Percentiles rank a stretch among this genome's conserved stretches.
phyloP scores from a whole-genome alignment of 1,284 basidiomycete species.

The Ganoderma lingzhi region DNA sequence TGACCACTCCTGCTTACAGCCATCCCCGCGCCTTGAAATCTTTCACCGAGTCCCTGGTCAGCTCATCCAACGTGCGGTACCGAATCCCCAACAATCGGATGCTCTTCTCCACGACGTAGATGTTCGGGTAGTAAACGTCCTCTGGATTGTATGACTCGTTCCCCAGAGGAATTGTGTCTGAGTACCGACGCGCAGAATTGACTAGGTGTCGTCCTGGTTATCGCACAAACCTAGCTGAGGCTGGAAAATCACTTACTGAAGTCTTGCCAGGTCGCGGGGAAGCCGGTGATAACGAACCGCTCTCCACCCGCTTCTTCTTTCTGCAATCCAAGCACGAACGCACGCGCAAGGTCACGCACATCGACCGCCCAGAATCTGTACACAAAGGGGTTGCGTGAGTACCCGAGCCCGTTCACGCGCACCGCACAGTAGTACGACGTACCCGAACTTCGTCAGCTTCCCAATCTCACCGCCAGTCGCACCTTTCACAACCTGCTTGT shows the following conservation, averaged over 20 bases:
- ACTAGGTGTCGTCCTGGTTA: slow-evolving; percentile 10
- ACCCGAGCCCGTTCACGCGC: not conserved
- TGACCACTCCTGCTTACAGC: not conserved
- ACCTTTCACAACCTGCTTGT: slow-evolving; percentile 43
- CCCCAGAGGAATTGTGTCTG: slow-evolving; percentile 31
- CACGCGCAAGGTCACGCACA: slow-evolving; percentile 70
- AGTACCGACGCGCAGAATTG: slow-evolving; percentile 24
- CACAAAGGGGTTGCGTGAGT: not conserved
- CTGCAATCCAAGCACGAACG: slow-evolving; percentile 61
- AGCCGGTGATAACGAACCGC: slow-evolving; percentile 58
- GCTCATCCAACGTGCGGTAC: slow-evolving; percentile 1
- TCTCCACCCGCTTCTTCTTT: slow-evolving; percentile 63
- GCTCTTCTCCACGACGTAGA: not conserved
- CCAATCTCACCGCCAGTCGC: not conserved
- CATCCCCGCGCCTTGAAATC: slow-evolving; percentile 7
- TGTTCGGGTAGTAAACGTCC: slow-evolving; percentile 7
- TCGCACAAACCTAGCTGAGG: not conserved
- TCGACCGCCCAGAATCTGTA: slow-evolving; percentile 48
- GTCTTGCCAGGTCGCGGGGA: slow-evolving; percentile 41
- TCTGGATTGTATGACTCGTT: slow-evolving; percentile 31
- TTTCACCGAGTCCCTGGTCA: not conserved
- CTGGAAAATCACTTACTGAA: slow-evolving; percentile 30
- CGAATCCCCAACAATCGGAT: not conserved
- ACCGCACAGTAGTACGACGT: not conserved
- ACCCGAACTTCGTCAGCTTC: slow-evolving; percentile 40